Percentiles rank a stretch among this genome's conserved stretches.
Evolutionary conservation across 306 rosid genomes (phyloP).

Genomic region (Rosa chinensis): DNA sequence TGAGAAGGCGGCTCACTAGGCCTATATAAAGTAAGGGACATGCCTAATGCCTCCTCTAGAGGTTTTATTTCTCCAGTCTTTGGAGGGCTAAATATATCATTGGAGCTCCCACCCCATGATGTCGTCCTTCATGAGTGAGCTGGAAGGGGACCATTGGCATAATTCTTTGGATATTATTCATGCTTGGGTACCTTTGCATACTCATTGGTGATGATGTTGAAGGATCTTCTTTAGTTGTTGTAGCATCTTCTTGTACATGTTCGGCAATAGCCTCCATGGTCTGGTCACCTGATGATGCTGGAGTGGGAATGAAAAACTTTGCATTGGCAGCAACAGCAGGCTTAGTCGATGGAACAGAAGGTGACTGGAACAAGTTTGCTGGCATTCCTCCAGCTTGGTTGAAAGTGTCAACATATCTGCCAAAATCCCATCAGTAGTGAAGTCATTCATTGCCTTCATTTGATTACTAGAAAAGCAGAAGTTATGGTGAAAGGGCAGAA

Average conservation of each 20-base stretch:
- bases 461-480: not conserved
- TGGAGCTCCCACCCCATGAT: slow-evolving; percentile 77
- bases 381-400: slow-evolving; percentile 76
- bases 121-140: slow-evolving; percentile 65
- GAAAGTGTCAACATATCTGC: slow-evolving; percentile 94
- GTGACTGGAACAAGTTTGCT: slow-evolving; percentile 67
- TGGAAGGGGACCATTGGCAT: slow-evolving; percentile 27
- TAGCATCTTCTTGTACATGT: slow-evolving; percentile 53
- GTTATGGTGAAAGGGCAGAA: not conserved
- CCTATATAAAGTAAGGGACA: slow-evolving; percentile 47
- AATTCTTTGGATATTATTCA: slow-evolving; percentile 45
- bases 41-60: slow-evolving; percentile 49
- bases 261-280: slow-evolving; percentile 60
- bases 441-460: not conserved
- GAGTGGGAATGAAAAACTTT: slow-evolving; percentile 76
- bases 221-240: slow-evolving; percentile 33
- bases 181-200: slow-evolving; percentile 71
- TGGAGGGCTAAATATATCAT: slow-evolving; percentile 48
- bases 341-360: slow-evolving; percentile 62
- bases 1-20: slow-evolving; percentile 42
- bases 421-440: slow-evolving; percentile 19
- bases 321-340: slow-evolving; percentile 62
- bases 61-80: slow-evolving; percentile 37
- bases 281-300: slow-evolving; percentile 47
- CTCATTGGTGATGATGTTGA: slow-evolving; percentile 33